Percentiles rank a stretch among this genome's conserved stretches.
phyloP scores from a whole-genome alignment of 345 rosid species.

The Microcos paniculata region DNA sequence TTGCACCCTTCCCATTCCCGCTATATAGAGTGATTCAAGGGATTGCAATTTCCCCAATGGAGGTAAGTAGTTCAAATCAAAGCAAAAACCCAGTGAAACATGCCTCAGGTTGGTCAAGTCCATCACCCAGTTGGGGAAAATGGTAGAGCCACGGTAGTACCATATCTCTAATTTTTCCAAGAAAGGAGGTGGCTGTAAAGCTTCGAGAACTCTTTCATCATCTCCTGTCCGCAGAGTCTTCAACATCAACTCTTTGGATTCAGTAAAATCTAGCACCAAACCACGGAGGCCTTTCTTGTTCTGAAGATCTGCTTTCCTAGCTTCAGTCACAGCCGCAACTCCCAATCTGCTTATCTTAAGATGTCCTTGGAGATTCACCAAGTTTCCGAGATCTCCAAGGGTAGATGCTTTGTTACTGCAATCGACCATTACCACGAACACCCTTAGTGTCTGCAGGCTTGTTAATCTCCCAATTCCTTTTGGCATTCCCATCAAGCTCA shows the following conservation, averaged over 20 bases:
- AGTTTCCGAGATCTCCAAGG: slow-evolving; percentile 11
- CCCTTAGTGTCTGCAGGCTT: not conserved
- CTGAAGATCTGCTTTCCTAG: slow-evolving; percentile 3
- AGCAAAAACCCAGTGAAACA: not conserved
- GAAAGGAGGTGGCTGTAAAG: slow-evolving; percentile 5
- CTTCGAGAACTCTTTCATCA: not conserved
- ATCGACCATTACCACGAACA: not conserved
- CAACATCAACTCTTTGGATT: not conserved
- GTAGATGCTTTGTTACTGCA: not conserved
- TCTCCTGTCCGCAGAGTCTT: not conserved
- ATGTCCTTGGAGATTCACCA: not conserved
- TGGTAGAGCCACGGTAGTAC: not conserved
- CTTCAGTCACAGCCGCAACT: not conserved
- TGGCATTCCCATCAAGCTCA: slow-evolving; percentile 2
- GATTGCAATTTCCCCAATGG: slow-evolving; percentile 8
- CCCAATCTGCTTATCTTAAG: not conserved
- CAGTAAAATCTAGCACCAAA: not conserved
- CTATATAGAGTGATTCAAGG: slow-evolving; percentile 1
- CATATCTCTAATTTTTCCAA: slow-evolving; percentile 1
- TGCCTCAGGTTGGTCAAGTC: slow-evolving; percentile 1
- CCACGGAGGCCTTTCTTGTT: slow-evolving; percentile 8
- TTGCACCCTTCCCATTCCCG: not conserved
- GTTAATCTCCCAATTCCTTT: slow-evolving; percentile 8
- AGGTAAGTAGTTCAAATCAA: not conserved
- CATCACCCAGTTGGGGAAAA: not conserved